phyloP scores from a whole-genome alignment of 2,329 filamentous ascomycete genomes.

The Westerdykella sp. region DNA sequence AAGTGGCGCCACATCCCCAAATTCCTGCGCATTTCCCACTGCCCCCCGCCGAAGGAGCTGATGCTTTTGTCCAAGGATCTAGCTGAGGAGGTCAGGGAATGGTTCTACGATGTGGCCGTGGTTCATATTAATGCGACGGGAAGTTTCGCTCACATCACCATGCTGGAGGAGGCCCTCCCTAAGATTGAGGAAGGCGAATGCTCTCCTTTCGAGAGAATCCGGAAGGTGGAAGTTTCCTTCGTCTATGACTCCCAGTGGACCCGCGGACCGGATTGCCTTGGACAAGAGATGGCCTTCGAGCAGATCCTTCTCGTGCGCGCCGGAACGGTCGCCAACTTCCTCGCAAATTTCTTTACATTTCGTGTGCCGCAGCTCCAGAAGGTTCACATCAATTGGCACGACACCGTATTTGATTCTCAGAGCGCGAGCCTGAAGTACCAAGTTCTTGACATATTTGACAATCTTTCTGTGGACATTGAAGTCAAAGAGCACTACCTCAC shows the following conservation, averaged over 20 bases:
- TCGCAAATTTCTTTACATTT: too few relatives aligned
- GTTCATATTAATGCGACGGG: slow-evolving; percentile 28
- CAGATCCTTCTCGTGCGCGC: slow-evolving; percentile 23
- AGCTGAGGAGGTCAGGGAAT: slow-evolving; percentile 23
- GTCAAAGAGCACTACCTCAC: slow-evolving; percentile 23
- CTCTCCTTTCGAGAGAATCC: slow-evolving; percentile 31
- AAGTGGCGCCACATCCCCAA: slow-evolving; percentile 33
- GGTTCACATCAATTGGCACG: slow-evolving; percentile 29
- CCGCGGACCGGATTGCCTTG: slow-evolving; percentile 12
- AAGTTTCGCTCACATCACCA: slow-evolving; percentile 29
- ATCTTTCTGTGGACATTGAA: slow-evolving; percentile 15
- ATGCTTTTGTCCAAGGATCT: slow-evolving; percentile 26
- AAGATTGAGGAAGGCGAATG: slow-evolving; percentile 18
- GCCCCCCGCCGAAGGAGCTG: slow-evolving; percentile 26
- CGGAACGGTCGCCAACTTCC: slow-evolving; percentile 14
- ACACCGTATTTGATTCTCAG: slow-evolving; percentile 22
- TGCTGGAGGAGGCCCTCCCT: slow-evolving; percentile 26
- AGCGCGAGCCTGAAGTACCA: slow-evolving; percentile 17
- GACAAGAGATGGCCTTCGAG: slow-evolving; percentile 19
- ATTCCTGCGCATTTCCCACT: slow-evolving; percentile 27
- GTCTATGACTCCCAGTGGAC: slow-evolving; percentile 33
- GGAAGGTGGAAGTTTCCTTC: slow-evolving; percentile 25
- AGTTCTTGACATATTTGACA: slow-evolving; percentile 18
- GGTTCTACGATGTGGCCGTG: slow-evolving; percentile 29
- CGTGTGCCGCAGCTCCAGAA: slow-evolving; percentile 21